A percentile compares a stretch with the other conserved stretches of the same genome.
Conservation (phyloP, 108 stramenopile genomes). For the Skeletonema marinoi region DNA sequence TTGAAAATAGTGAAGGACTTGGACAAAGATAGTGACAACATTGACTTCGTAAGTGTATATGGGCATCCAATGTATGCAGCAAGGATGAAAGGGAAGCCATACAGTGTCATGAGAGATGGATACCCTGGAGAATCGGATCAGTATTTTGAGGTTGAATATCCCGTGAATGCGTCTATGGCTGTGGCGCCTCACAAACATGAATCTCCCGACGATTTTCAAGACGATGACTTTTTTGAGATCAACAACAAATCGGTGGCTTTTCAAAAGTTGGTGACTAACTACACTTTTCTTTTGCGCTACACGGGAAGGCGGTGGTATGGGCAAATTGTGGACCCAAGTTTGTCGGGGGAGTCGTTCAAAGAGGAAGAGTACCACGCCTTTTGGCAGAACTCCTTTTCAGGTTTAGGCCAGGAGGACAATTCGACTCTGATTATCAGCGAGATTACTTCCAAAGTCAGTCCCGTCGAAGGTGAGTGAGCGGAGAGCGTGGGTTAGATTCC, state of each 20-base stretch:
- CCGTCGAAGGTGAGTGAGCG: neutral
- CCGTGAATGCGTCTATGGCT: neutral
- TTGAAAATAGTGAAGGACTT: conserved; percentile 9
- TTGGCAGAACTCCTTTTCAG: neutral
- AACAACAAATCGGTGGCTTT: conserved; percentile 11
- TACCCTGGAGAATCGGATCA: conserved; percentile 18
- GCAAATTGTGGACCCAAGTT: neutral
- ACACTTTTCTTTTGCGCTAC: conserved; percentile 30
- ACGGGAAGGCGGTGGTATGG: conserved; percentile 44
- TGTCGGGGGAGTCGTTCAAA: neutral
- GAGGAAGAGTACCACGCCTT: conserved; percentile 10
- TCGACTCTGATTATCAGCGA: conserved; percentile 7
- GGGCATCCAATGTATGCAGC: conserved; percentile 27
- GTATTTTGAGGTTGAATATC: conserved; percentile 8
- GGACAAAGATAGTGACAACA: conserved; percentile 13
- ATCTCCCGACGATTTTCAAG: conserved; percentile 3
- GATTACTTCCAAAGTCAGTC: neutral
- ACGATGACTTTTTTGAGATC: conserved; percentile 46
- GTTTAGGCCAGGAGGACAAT: conserved; percentile 2
- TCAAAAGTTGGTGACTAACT: conserved; percentile 37
- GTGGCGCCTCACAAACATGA: conserved; percentile 21
- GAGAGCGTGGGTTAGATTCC: neutral
- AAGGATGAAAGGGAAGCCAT: conserved; percentile 22
- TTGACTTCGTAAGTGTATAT: conserved; percentile 29
- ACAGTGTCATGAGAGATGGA: conserved; percentile 21